phyloP scores from a whole-genome alignment of 2,329 filamentous ascomycete species.

The Ramichloridium luteum region DNA sequence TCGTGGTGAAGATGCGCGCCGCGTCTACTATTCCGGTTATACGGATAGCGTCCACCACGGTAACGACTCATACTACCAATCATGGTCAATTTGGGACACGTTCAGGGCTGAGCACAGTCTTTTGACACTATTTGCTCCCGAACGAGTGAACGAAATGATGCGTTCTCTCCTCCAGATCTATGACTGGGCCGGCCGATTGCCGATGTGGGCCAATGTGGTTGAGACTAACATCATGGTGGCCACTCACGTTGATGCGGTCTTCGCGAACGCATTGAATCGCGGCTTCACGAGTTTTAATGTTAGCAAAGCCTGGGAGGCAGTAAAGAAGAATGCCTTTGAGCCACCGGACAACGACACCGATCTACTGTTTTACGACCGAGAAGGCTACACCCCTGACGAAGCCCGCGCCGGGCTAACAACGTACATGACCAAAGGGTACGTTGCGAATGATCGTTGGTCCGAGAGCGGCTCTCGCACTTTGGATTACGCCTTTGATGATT shows the following conservation, averaged over 20 bases:
- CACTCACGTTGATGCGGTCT: constrained; percentile 36
- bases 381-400: constrained; percentile 35
- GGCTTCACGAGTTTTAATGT: constrained; percentile 34
- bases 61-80: constrained; percentile 38
- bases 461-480: constrained; percentile 36
- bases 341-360: constrained; percentile 34
- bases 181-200: constrained; percentile 35
- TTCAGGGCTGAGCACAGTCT: constrained; percentile 38
- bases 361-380: constrained; percentile 36
- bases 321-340: constrained; percentile 34
- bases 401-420: constrained; percentile 35
- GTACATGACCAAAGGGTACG: constrained; percentile 35
- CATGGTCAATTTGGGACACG: constrained; percentile 41
- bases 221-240: constrained; percentile 42
- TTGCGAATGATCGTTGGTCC: constrained; percentile 37
- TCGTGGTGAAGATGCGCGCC: constrained; percentile 9
- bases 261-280: constrained; percentile 35
- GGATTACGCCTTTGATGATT: constrained; percentile 38
- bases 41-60: constrained; percentile 32
- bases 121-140: constrained; percentile 34
- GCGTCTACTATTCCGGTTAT: constrained; percentile 36
- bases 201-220: constrained; percentile 39
- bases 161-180: constrained; percentile 35
- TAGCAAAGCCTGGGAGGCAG: constrained; percentile 33
- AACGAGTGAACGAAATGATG: constrained; percentile 38